Evolutionary conservation across 805 yeast genomes (phyloP).

Genomic region (Brettanomyces nanus): DNA sequence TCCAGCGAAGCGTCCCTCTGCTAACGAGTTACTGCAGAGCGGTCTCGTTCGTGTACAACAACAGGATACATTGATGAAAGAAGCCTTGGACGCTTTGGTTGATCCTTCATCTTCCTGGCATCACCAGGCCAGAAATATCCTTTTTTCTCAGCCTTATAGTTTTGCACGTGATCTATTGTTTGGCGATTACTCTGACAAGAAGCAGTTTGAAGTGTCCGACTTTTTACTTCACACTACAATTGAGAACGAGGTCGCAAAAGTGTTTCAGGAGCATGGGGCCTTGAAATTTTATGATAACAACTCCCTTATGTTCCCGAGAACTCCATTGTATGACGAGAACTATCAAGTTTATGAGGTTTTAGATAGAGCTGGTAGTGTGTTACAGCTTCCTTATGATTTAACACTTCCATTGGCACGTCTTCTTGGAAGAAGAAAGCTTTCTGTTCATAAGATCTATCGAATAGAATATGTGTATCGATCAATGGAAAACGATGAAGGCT

Average conservation of each 20-base stretch:
- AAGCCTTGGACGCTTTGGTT: slow-evolving; percentile 75
- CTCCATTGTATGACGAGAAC: slow-evolving; percentile 56
- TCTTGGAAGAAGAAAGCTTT: slow-evolving; percentile 53
- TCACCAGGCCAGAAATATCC: slow-evolving; percentile 77
- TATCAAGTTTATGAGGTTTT: slow-evolving; percentile 71
- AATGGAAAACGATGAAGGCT: slow-evolving; percentile 43
- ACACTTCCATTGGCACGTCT: slow-evolving; percentile 85
- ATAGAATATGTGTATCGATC: slow-evolving; percentile 80
- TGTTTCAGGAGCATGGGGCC: slow-evolving; percentile 82
- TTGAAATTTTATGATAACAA: slow-evolving; percentile 53
- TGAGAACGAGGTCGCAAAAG: slow-evolving; percentile 46
- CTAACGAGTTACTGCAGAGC: slow-evolving; percentile 63
- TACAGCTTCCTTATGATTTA: slow-evolving; percentile 84
- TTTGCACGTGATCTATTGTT: slow-evolving; percentile 79
- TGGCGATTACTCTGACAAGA: slow-evolving; percentile 38
- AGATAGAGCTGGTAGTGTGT: slow-evolving; percentile 79
- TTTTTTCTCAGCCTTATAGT: slow-evolving; percentile 80
- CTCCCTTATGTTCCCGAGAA: slow-evolving; percentile 71
- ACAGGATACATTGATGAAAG: slow-evolving; percentile 83
- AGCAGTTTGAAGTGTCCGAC: slow-evolving; percentile 30
- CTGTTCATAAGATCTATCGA: slow-evolving; percentile 56
- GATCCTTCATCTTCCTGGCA: slow-evolving; percentile 94
- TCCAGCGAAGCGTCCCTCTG: slow-evolving; percentile 73
- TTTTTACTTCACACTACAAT: slow-evolving; percentile 53
- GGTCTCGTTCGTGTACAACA: slow-evolving; percentile 84